Evolutionary conservation across 345 rosid species (phyloP), one percentile per base, ranked within the genome.

Genomic region (Lepidium didymum): DNA sequence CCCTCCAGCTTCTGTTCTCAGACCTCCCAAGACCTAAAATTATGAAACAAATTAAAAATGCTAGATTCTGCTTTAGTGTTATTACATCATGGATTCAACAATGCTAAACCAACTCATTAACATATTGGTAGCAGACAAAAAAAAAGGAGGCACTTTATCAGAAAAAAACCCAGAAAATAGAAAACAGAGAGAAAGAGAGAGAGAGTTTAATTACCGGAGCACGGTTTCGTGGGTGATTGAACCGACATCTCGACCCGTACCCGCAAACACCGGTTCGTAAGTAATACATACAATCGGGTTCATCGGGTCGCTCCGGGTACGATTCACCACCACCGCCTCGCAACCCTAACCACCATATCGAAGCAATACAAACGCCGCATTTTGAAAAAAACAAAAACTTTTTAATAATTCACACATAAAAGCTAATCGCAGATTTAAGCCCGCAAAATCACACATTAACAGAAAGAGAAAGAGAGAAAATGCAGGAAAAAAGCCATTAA

Each of bases 141-240:
- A 29, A 72, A 58, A 43, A 42, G 58, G 15, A 83, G 57, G 66
- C 53, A 71, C 69, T 68, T 54, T 63, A 79, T 79, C 63, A 70
- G 75, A 75, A 68, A 75, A 68, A 42, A 67, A 51, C 27, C 56
- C 64, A 45, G 37, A 70, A 51, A 53, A 14, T 43, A 29, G 12
- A 23, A 41, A 68, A 70, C 44, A 46, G 75, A 73, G 31, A 34
- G 23, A 29, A 5, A 12, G 56, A 78, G 41, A 44, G 31, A 46
- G 55, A 40, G 72, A 25, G 6, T 18, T 55, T 40, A 37, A 38
- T 73, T 87, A 94, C 99, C 87, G 72, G 73, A 53, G 70, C 74
- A 43, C 90, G 89, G 76, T 91, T 88, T 46, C 80, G 91, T 35
- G 99, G 97, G 72, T 94, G 99, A 75, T 94, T 94, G 86, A 80